These are phyloP conservation scores for Cucumis variabilis DNA, from an alignment of 331 rosid species.

Conservation along the genomic window DNA sequence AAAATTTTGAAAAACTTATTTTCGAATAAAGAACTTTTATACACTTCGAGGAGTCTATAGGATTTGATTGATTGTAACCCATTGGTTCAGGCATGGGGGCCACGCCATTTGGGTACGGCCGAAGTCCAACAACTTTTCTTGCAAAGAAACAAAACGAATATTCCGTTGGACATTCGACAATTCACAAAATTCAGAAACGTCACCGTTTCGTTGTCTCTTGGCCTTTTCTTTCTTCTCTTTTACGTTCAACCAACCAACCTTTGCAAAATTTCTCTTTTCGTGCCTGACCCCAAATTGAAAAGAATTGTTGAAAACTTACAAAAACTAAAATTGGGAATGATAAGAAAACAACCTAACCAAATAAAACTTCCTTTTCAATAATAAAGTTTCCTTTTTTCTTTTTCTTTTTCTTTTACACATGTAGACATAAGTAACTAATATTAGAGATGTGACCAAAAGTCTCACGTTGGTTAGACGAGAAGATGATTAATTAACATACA, in stretches of 20 bases:
- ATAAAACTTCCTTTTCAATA: too few relatives aligned
- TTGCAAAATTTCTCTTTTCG: background rate
- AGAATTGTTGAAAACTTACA: background rate
- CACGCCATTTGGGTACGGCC: background rate
- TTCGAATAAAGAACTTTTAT: too few relatives aligned
- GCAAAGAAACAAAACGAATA: background rate
- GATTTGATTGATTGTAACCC: background rate
- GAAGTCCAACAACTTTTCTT: background rate
- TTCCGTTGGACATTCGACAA: background rate
- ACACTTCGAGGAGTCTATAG: too few relatives aligned
- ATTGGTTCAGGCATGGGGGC: background rate
- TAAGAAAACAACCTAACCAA: too few relatives aligned
- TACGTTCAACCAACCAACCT: background rate
- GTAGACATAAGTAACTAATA: too few relatives aligned
- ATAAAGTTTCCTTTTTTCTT: too few relatives aligned
- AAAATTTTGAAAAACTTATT: too few relatives aligned
- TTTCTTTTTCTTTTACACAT: too few relatives aligned
- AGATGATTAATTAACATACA: too few relatives aligned
- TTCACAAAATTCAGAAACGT: background rate
- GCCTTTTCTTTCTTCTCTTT: background rate
- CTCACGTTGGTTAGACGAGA: too few relatives aligned
- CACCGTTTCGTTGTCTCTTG: background rate
- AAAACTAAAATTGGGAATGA: background rate
- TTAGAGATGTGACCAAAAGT: too few relatives aligned
- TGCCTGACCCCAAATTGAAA: background rate